These are phyloP conservation scores for Mycena epipterygia DNA, from an alignment of 768 basidiomycete species.

Conservation along the genomic window DNA sequence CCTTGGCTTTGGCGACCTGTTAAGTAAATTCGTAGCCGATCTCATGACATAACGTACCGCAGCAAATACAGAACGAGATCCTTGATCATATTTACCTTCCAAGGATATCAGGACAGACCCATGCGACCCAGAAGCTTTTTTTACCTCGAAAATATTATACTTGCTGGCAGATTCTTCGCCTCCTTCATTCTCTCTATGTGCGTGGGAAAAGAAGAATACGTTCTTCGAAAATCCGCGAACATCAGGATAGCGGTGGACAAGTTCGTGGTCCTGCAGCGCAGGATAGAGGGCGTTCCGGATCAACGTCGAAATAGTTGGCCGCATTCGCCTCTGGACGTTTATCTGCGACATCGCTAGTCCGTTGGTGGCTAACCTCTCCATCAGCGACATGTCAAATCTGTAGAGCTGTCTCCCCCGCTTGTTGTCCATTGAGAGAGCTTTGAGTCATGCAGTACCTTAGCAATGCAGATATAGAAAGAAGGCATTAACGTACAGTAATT, in stretches of 20 bases:
- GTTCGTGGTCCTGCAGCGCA: constrained; percentile 66
- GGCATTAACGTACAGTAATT: constrained; percentile 63
- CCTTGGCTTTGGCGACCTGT: constrained; percentile 50
- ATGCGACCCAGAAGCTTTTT: neutral
- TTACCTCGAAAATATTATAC: constrained; percentile 77
- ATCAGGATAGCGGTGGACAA: constrained; percentile 63
- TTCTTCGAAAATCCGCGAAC: constrained; percentile 76
- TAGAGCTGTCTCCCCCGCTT: constrained; percentile 65
- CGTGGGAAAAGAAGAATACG: constrained; percentile 77
- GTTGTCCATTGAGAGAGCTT: constrained; percentile 80
- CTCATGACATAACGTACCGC: constrained; percentile 40
- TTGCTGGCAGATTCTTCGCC: constrained; percentile 76
- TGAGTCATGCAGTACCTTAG: no score
- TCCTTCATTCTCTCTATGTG: constrained; percentile 70
- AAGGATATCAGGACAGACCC: constrained; percentile 7
- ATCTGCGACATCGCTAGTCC: constrained; percentile 78
- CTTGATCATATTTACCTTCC: constrained; percentile 58
- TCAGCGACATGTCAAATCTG: constrained; percentile 79
- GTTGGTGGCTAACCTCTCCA: constrained; percentile 75
- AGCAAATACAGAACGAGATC: constrained; percentile 61
- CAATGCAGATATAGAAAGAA: neutral
- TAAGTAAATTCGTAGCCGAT: neutral
- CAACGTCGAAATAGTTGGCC: constrained; percentile 74
- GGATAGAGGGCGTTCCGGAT: constrained; percentile 75
- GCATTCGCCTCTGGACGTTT: constrained; percentile 82